phyloP scores from a whole-genome alignment of 2,329 filamentous ascomycete species.

The Fusarium scirpi region DNA sequence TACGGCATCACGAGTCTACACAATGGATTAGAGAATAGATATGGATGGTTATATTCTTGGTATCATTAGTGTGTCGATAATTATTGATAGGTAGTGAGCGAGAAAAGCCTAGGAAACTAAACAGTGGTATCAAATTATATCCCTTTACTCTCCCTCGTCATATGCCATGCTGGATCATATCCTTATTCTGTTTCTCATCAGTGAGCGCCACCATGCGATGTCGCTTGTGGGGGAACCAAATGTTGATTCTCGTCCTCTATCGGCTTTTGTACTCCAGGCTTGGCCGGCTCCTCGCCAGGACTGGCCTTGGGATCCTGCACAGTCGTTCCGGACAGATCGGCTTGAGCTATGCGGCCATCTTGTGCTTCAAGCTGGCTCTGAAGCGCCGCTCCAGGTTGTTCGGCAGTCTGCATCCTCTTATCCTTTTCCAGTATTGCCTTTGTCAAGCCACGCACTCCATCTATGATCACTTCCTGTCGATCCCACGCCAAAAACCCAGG shows the following conservation, averaged over 20 bases:
- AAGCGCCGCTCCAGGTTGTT: constrained; percentile 46
- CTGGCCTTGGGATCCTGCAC: constrained; percentile 37
- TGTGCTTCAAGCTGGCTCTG: constrained; percentile 52
- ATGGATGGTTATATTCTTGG: background rate
- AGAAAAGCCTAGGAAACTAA: constrained; percentile 1
- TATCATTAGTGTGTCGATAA: background rate
- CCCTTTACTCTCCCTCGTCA: constrained; percentile 1
- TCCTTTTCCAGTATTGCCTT: constrained; percentile 55
- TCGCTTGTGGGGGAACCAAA: constrained; percentile 20
- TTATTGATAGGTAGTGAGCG: constrained; percentile 15
- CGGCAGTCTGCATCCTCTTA: constrained; percentile 50
- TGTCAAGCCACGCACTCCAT: constrained; percentile 57
- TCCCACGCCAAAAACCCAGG: constrained; percentile 63
- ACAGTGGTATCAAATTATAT: constrained; percentile 28
- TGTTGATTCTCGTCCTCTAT: constrained; percentile 25
- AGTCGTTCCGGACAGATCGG: constrained; percentile 47
- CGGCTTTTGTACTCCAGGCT: constrained; percentile 22
- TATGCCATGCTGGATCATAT: background rate
- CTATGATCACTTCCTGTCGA: constrained; percentile 58
- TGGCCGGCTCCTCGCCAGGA: constrained; percentile 6
- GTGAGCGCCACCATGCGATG: constrained; percentile 12
- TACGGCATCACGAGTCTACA: background rate
- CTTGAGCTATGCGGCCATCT: constrained; percentile 31
- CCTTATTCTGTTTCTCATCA: background rate
- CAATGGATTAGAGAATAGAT: background rate